phyloP scores from a whole-genome alignment of 2,329 filamentous ascomycete genomes.

The Diplodia sapinea region DNA sequence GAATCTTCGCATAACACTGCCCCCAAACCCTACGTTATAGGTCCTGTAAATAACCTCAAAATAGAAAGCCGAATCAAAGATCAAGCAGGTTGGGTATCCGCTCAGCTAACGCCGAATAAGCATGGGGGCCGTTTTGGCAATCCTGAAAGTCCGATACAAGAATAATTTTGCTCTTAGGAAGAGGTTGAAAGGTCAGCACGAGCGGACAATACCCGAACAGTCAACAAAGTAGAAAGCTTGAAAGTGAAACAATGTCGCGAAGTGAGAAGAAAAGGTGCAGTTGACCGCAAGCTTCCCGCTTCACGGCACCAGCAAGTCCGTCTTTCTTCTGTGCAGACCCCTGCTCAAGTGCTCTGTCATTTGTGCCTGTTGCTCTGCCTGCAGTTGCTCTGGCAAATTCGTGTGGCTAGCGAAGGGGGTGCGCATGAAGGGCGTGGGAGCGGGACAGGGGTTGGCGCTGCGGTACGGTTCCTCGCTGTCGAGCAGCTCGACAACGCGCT shows the following conservation, averaged over 20 bases:
- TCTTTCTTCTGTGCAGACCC: conserved; percentile 11
- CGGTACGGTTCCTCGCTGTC: conserved; percentile 11
- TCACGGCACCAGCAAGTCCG: conserved; percentile 3
- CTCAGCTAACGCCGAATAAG: background rate
- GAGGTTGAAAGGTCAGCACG: background rate
- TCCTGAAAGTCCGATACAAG: background rate
- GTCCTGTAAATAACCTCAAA: background rate
- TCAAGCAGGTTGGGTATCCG: background rate
- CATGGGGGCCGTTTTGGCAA: background rate
- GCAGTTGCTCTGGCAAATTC: conserved; percentile 14
- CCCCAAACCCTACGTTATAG: background rate
- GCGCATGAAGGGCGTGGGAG: conserved; percentile 23
- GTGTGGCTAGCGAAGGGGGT: conserved; percentile 17
- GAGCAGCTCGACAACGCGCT: conserved; percentile 9
- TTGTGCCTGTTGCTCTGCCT: conserved; percentile 1
- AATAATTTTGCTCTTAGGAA: background rate
- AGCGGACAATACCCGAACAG: background rate
- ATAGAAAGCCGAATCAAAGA: background rate
- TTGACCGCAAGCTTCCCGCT: background rate
- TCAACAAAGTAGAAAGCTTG: background rate
- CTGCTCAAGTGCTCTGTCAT: background rate
- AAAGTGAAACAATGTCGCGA: background rate
- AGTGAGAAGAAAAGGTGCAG: background rate
- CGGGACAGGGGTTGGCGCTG: background rate
- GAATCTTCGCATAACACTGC: background rate